These are phyloP conservation scores for Podila minutissima DNA, from an alignment of 192 early-diverging fungal species.

Conservation along the genomic window DNA sequence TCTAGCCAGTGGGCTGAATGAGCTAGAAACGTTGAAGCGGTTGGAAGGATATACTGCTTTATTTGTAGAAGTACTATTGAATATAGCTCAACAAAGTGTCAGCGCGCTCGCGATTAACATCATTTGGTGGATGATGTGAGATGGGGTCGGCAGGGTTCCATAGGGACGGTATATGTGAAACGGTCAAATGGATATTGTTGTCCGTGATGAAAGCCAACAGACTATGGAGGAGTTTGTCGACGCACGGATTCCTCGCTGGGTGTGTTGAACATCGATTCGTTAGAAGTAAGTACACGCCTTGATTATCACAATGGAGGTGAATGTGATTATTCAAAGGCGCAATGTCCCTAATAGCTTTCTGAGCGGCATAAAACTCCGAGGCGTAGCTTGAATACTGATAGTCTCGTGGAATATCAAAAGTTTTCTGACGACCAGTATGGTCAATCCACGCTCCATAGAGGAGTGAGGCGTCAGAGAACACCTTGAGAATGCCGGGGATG, in stretches of 20 bases:
- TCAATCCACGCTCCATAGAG: slow-evolving; percentile 4
- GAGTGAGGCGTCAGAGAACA: neutral
- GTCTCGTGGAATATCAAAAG: neutral
- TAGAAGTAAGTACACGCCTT: neutral
- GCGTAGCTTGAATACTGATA: slow-evolving; percentile 13
- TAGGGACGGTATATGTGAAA: slow-evolving; percentile 3
- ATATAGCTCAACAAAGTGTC: too few species aligned
- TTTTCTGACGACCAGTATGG: neutral
- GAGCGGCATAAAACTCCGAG: slow-evolving; percentile 2
- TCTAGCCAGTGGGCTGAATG: too few species aligned
- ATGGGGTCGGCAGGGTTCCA: slow-evolving; percentile 8
- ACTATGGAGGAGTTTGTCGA: neutral
- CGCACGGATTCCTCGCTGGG: neutral
- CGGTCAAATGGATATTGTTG: slow-evolving; percentile 1
- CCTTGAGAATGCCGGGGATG: too few species aligned
- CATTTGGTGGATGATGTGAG: slow-evolving; percentile 2
- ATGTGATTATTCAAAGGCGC: slow-evolving; percentile 5
- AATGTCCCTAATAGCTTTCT: slow-evolving; percentile 9
- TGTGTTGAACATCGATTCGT: slow-evolving; percentile 1
- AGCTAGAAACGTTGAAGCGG: too few species aligned
- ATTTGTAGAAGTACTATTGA: too few species aligned
- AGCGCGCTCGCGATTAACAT: neutral
- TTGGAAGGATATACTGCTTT: too few species aligned
- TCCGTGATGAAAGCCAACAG: neutral
- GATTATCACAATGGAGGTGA: slow-evolving; percentile 2